These are phyloP conservation scores for Setaria italica DNA, from an alignment of 202 grass and related monocot species.

Conservation along the genomic window DNA sequence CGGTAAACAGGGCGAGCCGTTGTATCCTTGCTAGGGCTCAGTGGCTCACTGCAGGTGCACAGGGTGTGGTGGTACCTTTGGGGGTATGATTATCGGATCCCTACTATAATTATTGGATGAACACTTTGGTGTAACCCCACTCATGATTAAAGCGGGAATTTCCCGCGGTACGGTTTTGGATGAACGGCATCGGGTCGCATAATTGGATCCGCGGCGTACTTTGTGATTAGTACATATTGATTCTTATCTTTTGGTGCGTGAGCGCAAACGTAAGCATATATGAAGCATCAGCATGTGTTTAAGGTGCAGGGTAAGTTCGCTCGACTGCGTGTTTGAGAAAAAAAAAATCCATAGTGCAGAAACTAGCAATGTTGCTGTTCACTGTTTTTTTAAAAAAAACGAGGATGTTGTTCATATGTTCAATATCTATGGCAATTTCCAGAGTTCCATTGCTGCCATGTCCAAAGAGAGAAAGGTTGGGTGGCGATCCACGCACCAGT, in stretches of 20 bases:
- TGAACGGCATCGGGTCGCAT: neutral
- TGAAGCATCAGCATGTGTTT: neutral
- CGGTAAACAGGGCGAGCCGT: conserved; percentile 25
- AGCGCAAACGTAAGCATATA: neutral
- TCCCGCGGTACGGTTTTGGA: conserved; percentile 5
- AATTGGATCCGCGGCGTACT: neutral
- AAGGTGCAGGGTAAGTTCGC: neutral
- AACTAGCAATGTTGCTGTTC: neutral
- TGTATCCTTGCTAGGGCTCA: conserved; percentile 25
- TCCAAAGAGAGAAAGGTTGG: conserved; percentile 24
- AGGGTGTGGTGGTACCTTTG: conserved; percentile 20
- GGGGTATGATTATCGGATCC: conserved; percentile 20
- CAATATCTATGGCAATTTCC: conserved; percentile 43
- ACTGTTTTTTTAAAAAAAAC: neutral
- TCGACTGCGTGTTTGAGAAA: neutral
- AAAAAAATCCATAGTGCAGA: neutral
- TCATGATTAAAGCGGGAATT: conserved; percentile 48
- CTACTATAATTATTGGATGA: conserved; percentile 23
- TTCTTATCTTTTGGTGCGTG: neutral
- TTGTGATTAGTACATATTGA: neutral
- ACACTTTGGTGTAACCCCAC: conserved; percentile 36
- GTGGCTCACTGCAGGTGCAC: conserved; percentile 38
- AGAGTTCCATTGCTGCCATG: conserved; percentile 48
- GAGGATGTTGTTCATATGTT: neutral
- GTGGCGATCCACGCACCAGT: neutral